A percentile compares a stretch with the other conserved stretches of the same genome.
Conservation (phyloP, 306 rosid species). For the Lupinus albus region DNA sequence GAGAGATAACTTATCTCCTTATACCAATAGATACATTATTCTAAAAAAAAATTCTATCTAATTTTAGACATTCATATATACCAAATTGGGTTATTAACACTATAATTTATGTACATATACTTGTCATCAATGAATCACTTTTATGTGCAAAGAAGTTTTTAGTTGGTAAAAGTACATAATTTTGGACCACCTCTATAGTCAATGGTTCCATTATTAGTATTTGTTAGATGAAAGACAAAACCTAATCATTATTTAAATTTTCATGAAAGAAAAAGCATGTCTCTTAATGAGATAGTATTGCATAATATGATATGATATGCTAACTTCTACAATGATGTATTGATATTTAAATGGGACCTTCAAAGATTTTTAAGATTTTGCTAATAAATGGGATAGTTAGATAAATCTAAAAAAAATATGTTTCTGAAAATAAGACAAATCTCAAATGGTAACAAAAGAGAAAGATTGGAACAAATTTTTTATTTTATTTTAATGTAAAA, state of each 20-base stretch:
- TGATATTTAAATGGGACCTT: conserved; percentile 8
- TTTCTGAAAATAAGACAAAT: not conserved
- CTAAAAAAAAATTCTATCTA: too few relatives aligned
- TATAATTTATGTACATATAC: too few relatives aligned
- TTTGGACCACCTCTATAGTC: not conserved
- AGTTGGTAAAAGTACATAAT: not conserved
- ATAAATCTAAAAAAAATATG: conserved; percentile 7
- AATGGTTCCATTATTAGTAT: too few relatives aligned
- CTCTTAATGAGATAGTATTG: conserved; percentile 5
- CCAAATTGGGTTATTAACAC: too few relatives aligned
- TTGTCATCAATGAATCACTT: not conserved
- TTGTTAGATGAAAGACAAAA: not conserved
- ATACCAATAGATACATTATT: too few relatives aligned
- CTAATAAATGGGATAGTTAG: conserved; percentile 3
- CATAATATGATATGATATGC: conserved; percentile 6
- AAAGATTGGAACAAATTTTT: not conserved
- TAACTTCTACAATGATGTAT: conserved; percentile 24
- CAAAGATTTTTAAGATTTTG: not conserved
- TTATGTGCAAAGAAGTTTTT: not conserved
- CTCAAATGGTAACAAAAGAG: conserved; percentile 15
- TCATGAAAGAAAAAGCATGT: conserved; percentile 19
- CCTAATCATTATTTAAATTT: conserved; percentile 20
- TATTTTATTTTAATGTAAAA: not conserved
- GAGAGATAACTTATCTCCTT: too few relatives aligned
- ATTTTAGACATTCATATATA: too few relatives aligned